These are phyloP conservation scores for Dryas drummondii DNA, from an alignment of 306 rosid genomes.

Conservation along the genomic window DNA sequence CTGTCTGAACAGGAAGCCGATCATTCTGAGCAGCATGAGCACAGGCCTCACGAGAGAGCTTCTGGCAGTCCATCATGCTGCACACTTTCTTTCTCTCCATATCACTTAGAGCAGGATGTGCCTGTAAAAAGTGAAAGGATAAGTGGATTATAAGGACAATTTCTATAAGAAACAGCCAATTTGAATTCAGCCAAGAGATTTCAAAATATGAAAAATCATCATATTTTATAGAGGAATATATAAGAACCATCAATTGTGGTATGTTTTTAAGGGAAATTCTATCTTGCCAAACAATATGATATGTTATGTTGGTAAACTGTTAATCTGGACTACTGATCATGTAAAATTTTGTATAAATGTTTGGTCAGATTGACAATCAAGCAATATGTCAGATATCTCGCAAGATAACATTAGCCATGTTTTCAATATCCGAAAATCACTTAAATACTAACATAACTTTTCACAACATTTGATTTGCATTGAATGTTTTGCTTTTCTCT, in stretches of 20 bases:
- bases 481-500: too few relatives aligned
- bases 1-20: conserved; percentile 90
- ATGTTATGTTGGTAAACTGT: too few relatives aligned
- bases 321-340: too few relatives aligned
- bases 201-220: too few relatives aligned
- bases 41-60: conserved; percentile 82
- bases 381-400: too few relatives aligned
- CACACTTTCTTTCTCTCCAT: conserved; percentile 94
- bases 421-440: neutral
- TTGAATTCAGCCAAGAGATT: neutral
- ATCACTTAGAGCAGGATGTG: conserved; percentile 85
- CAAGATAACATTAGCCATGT: too few relatives aligned
- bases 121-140: conserved; percentile 38
- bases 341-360: too few relatives aligned
- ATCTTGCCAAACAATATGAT: too few relatives aligned
- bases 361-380: too few relatives aligned
- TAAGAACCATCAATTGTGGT: too few relatives aligned
- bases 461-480: neutral
- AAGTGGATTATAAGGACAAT: neutral
- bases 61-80: conserved; percentile 94
- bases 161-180: neutral
- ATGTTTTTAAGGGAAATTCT: too few relatives aligned
- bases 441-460: neutral
- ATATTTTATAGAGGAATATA: too few relatives aligned
- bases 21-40: conserved; percentile 98